Percentiles rank a stretch among this genome's conserved stretches.
Conservation (phyloP, 2,329 filamentous ascomycete genomes). For the Fusarium chuoi region DNA sequence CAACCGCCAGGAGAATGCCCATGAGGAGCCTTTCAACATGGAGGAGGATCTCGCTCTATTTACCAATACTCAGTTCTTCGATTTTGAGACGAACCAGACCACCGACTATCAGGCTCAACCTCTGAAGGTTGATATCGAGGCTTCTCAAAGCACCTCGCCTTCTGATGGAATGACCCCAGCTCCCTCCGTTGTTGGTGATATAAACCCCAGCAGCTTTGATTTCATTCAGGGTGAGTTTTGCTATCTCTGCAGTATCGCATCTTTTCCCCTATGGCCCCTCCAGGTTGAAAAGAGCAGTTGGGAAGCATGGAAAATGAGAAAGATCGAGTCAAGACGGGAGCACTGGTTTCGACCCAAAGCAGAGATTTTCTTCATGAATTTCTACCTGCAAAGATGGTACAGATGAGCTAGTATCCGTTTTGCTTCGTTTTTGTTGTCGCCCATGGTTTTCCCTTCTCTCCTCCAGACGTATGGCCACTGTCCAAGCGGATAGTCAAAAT, state of each 20-base stretch:
- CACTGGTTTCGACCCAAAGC: not conserved
- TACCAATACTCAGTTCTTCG: constrained; percentile 84
- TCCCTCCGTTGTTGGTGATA: constrained; percentile 57
- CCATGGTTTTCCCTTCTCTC: constrained; percentile 6
- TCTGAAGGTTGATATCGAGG: constrained; percentile 55
- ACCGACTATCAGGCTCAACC: constrained; percentile 65
- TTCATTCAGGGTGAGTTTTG: constrained; percentile 61
- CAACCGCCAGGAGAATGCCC: constrained; percentile 66
- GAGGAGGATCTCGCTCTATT: constrained; percentile 82
- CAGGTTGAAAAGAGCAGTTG: not conserved
- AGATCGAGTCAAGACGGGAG: not conserved
- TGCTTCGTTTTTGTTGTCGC: constrained; percentile 5
- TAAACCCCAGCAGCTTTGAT: constrained; percentile 55
- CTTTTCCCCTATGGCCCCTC: not conserved
- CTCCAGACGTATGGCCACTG: constrained; percentile 12
- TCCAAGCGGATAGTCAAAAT: constrained; percentile 37
- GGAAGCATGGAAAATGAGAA: not conserved
- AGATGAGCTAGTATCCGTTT: not conserved
- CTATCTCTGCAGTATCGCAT: not conserved
- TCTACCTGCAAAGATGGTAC: not conserved
- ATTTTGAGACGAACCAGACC: constrained; percentile 75
- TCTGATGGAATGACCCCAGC: constrained; percentile 54
- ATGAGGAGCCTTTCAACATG: constrained; percentile 69
- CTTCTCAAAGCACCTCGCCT: constrained; percentile 47
- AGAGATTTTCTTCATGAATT: constrained; percentile 1